Conservation (phyloP, 768 basidiomycete genomes). For the Russula vinacea region DNA sequence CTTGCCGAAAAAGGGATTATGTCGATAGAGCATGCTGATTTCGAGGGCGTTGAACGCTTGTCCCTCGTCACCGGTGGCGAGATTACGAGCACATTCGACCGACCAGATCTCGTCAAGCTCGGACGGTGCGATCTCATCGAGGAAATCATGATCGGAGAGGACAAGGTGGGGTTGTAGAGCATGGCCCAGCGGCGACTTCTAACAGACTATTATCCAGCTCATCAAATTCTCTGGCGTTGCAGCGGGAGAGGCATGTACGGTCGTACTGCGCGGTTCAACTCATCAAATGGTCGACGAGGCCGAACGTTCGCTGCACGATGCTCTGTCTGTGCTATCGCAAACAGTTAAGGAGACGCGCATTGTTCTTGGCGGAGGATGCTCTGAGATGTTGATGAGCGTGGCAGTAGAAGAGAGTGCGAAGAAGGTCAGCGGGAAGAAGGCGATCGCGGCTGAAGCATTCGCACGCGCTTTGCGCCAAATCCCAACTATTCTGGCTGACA, state of each 20-base stretch:
- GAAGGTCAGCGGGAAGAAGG: conserved; percentile 89
- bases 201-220: conserved; percentile 52
- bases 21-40: conserved; percentile 97
- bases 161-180: conserved; percentile 67
- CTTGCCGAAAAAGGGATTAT: conserved; percentile 94
- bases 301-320: conserved; percentile 95
- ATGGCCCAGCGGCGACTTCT: conserved; percentile 13
- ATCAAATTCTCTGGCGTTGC: conserved; percentile 99
- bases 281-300: conserved; percentile 99
- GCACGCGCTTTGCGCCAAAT: conserved; percentile 87
- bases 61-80: conserved; percentile 97
- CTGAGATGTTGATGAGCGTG: conserved; percentile 97
- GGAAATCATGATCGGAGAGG: conserved; percentile 99
- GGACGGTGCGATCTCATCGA: conserved; percentile 94
- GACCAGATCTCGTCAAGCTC: conserved; percentile 87
- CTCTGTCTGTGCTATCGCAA: conserved; percentile 94
- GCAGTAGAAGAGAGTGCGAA: conserved; percentile 87
- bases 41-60: conserved; percentile 95
- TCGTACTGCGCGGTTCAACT: conserved; percentile 95
- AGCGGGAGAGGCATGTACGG: conserved; percentile 95
- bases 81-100: conserved; percentile 92
- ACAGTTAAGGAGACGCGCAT: conserved; percentile 96
- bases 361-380: conserved; percentile 93
- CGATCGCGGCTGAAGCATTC: conserved; percentile 92
- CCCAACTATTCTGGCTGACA: conserved; percentile 94